These are phyloP conservation scores for Wickerhamiella qilinensis DNA, from an alignment of 805 yeast species.

Conservation along the genomic window DNA sequence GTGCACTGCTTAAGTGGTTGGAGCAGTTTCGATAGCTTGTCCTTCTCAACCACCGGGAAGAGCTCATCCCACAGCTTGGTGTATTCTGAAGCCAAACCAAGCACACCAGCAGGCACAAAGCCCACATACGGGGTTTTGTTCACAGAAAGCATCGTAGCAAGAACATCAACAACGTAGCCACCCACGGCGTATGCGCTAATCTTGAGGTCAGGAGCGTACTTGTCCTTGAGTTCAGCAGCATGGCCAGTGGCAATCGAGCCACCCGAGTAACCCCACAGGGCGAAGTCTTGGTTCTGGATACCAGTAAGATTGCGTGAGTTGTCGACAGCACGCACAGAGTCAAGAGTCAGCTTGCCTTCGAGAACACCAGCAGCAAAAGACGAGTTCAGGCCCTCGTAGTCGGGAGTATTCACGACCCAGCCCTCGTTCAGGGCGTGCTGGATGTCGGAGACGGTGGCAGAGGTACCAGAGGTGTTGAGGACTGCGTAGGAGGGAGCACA, in stretches of 20 bases:
- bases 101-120: conserved; percentile 13
- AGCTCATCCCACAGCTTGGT: conserved; percentile 7
- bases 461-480: conserved; percentile 3
- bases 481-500: conserved; percentile 14
- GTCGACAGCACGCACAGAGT: conserved; percentile 17
- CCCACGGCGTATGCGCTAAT: conserved; percentile 16
- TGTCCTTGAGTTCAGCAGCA: conserved; percentile 15
- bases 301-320: conserved; percentile 1
- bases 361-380: conserved; percentile 14
- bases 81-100: conserved; percentile 15
- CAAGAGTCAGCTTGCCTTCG: conserved; percentile 19
- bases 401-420: conserved; percentile 14
- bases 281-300: conserved; percentile 2
- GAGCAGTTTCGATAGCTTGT: not conserved
- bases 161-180: conserved; percentile 12
- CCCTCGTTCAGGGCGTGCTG: not conserved
- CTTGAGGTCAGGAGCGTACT: conserved; percentile 17
- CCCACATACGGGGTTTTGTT: conserved; percentile 12
- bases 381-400: conserved; percentile 14
- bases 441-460: not conserved
- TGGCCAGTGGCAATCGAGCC: conserved; percentile 18
- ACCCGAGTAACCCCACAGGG: conserved; percentile 17
- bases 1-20: conserved; percentile 10
- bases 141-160: conserved; percentile 6
- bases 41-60: conserved; percentile 3